Evolutionary conservation across 164 flowering plant species (phyloP).

Genomic region (Kingdonia uniflora): DNA sequence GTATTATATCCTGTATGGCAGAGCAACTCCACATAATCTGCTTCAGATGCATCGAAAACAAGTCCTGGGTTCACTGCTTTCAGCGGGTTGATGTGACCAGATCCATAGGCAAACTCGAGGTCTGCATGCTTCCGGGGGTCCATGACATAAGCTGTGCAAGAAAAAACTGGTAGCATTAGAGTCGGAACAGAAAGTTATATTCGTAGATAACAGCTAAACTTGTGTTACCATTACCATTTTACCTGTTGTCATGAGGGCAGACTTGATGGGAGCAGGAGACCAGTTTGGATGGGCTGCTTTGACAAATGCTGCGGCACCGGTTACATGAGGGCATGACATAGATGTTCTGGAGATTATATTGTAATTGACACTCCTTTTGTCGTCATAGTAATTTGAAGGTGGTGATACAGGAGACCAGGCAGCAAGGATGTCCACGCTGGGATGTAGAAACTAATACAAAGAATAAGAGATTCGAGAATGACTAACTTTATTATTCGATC

Average conservation of each 20-base stretch:
- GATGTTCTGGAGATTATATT: conserved; percentile 27
- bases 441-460: too few relatives aligned
- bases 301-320: conserved; percentile 33
- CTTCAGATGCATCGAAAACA: neutral
- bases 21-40: neutral
- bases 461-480: too few relatives aligned
- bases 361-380: conserved; percentile 7
- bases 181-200: neutral
- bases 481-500: too few relatives aligned
- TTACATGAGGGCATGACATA: conserved; percentile 32
- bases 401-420: conserved; percentile 13
- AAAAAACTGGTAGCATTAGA: neutral
- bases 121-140: neutral
- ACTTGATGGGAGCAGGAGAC: conserved; percentile 43
- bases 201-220: neutral
- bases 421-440: conserved; percentile 20
- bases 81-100: neutral
- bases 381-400: neutral
- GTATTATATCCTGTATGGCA: neutral
- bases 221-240: neutral
- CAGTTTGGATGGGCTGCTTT: conserved; percentile 30
- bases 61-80: neutral
- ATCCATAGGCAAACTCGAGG: neutral
- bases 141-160: neutral
- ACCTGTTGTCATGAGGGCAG: conserved; percentile 48